Base-by-base conservation (phyloP, 202 grass and related monocot species). In the Schoenoplectus tabernaemontani region DNA sequence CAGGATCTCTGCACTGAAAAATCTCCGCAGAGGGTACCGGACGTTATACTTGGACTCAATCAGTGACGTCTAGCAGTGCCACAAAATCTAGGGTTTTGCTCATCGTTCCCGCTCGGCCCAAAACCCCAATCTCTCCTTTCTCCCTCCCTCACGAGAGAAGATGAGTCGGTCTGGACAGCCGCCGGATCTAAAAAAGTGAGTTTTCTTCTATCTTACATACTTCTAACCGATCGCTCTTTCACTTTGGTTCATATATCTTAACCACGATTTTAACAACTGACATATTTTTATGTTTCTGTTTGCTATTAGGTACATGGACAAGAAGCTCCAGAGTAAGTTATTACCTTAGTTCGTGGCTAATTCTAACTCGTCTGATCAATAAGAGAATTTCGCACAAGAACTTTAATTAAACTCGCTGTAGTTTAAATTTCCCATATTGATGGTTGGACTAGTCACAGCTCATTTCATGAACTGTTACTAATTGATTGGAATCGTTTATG, bases 121-220 rank as follows among this genome's bases (percentile, higher is more conserved):
- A 78, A 73, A 19, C 66, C 68, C 81, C 53, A 83, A n/a, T 64
- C 57, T 83, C 43, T 64, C 78, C 51, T 23, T 51, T 47, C 22
- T n/a, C 57, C n/a, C 34, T 26, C 56, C 11, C 17, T 34, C 24
- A n/a, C 60, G 5, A 30, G 10, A 46, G 11, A 78, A 64, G 17
- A 93, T 97, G 91, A 93, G 87, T 79, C 83, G 93, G 34, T 97
- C 91, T 6, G 93, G 93, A 38, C 91, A 93, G 72, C 91, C 91
- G 34, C 91, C 91, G 82, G 87, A 93, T 90, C 89, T 97, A n/a
- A 93, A 97, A 85, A 97, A 97, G 93, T 97, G 69, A 84, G 83
- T 61, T 74, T 59, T 51, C 2, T 43, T 56, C 2, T 58, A 1
- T 2, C 6, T 4, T 1, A 0, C 30, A n/a, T n/a, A n/a, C n/a